Conservation (phyloP, 1,284 basidiomycete genomes). For the Pseudomicrostroma phylloplanum region DNA sequence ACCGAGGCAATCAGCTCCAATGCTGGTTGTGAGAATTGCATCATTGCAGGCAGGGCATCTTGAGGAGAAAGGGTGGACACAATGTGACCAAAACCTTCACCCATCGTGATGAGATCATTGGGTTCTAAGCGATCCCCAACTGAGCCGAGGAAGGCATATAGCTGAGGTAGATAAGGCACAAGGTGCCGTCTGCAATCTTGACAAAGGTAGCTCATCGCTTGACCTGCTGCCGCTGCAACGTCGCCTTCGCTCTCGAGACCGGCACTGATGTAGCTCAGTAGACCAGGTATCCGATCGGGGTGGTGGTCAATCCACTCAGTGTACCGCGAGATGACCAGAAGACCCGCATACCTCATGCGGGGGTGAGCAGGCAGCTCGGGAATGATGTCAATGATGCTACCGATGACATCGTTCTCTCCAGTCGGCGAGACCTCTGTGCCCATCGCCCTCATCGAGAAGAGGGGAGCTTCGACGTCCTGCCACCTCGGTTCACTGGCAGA, state of each 20-base stretch:
- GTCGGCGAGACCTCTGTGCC: constrained; percentile 78
- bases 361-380: constrained; percentile 85
- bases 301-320: constrained; percentile 93
- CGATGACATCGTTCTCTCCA: constrained; percentile 74
- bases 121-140: constrained; percentile 71
- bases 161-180: constrained; percentile 80
- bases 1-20: constrained; percentile 52
- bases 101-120: constrained; percentile 83
- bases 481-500: constrained; percentile 55
- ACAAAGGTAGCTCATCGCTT: constrained; percentile 92
- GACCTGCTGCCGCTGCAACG: constrained; percentile 86
- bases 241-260: constrained; percentile 65
- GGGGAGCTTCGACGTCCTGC: constrained; percentile 95
- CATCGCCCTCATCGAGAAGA: constrained; percentile 98
- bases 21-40: constrained; percentile 66
- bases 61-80: constrained; percentile 80
- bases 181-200: constrained; percentile 88
- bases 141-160: constrained; percentile 78
- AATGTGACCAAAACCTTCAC: constrained; percentile 90
- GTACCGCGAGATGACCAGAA: constrained; percentile 90
- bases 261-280: constrained; percentile 82
- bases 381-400: constrained; percentile 90
- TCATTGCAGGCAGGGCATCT: constrained; percentile 73
- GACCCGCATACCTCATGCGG: constrained; percentile 85
- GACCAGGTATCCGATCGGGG: constrained; percentile 75